Conservation (phyloP, 2,329 filamentous ascomycete genomes). For the Blastomyces gilchristii region DNA sequence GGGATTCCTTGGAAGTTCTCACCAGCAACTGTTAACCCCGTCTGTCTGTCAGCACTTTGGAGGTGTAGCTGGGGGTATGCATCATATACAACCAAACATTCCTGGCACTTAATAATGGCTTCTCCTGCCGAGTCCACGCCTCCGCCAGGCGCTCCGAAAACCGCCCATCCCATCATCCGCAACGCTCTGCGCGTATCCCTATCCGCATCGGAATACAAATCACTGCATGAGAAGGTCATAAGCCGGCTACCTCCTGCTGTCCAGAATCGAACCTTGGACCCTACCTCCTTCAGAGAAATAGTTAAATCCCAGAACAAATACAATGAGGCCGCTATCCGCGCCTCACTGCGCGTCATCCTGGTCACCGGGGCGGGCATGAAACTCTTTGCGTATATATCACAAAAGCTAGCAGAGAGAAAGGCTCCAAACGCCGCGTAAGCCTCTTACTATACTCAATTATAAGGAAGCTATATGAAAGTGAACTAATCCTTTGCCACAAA, state of each 20-base stretch:
- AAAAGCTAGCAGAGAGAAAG: slow-evolving; percentile 3
- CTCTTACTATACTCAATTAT: background rate
- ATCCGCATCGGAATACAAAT: slow-evolving; percentile 75
- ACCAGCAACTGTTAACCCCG: background rate
- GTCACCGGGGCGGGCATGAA: slow-evolving; percentile 55
- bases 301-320: slow-evolving; percentile 50
- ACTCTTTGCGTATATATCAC: slow-evolving; percentile 45
- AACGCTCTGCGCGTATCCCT: slow-evolving; percentile 77
- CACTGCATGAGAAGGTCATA: slow-evolving; percentile 72
- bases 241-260: slow-evolving; percentile 55
- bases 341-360: slow-evolving; percentile 60
- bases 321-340: slow-evolving; percentile 59
- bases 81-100: background rate
- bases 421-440: slow-evolving; percentile 1
- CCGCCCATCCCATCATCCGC: slow-evolving; percentile 61
- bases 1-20: background rate
- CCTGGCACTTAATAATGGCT: slow-evolving; percentile 1
- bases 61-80: background rate
- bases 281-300: slow-evolving; percentile 43
- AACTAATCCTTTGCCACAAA: slow-evolving; percentile 6
- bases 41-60: background rate
- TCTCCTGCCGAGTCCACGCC: background rate
- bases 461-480: background rate
- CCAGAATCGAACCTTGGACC: slow-evolving; percentile 43
- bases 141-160: slow-evolving; percentile 5